These are phyloP conservation scores for Lizonia empirigonia DNA, from an alignment of 2,329 filamentous ascomycete species.

Conservation along the genomic window DNA sequence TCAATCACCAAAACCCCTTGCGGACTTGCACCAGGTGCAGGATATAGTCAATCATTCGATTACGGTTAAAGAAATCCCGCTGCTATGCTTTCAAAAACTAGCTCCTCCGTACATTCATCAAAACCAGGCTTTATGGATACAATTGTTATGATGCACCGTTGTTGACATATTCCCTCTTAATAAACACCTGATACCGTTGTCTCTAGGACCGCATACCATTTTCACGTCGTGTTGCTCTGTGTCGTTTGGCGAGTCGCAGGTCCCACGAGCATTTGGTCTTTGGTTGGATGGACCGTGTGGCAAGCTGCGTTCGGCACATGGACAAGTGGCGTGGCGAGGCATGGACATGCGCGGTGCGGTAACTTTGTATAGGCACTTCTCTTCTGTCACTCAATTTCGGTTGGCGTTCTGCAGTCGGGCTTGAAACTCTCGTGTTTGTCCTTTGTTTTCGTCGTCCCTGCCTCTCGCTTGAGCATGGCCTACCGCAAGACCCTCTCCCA, in stretches of 20 bases:
- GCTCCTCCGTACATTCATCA: background rate
- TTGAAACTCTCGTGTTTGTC: background rate
- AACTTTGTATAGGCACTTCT: too few relatives aligned
- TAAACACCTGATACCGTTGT: background rate
- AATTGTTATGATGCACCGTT: background rate
- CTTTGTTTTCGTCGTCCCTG: conserved; percentile 5
- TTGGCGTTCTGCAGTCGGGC: background rate
- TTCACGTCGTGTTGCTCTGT: too few relatives aligned
- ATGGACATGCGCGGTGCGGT: background rate
- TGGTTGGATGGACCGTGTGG: background rate
- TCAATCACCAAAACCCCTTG: background rate
- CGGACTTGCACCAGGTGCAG: too few relatives aligned
- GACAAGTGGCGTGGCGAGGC: background rate
- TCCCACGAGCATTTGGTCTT: background rate
- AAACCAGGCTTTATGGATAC: conserved; percentile 1
- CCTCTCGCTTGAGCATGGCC: background rate
- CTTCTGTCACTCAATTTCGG: too few relatives aligned
- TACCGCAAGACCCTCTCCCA: conserved; percentile 31
- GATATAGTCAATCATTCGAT: background rate
- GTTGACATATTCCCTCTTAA: background rate
- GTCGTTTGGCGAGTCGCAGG: background rate
- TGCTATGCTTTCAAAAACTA: conserved; percentile 1
- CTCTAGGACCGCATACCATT: too few relatives aligned
- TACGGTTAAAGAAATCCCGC: background rate
- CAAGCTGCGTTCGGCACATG: background rate